phyloP scores from a whole-genome alignment of 805 yeast genomes.

The Ogataea populi-albae region DNA sequence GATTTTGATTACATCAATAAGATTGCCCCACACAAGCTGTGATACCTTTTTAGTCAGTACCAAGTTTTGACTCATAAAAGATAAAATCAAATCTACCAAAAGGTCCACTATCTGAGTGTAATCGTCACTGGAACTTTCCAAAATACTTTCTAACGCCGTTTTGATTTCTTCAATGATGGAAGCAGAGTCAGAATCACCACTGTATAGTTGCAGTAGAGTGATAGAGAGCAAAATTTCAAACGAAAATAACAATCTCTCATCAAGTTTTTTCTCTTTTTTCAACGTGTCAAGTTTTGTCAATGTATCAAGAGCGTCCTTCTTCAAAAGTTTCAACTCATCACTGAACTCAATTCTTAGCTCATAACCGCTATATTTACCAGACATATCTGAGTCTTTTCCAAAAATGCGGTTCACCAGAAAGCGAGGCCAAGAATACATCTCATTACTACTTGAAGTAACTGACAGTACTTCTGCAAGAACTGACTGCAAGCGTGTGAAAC shows the following conservation, averaged over 20 bases:
- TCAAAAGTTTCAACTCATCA: slow-evolving; percentile 50
- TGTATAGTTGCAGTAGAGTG: slow-evolving; percentile 71
- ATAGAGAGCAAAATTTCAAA: slow-evolving; percentile 77
- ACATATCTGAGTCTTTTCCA: slow-evolving; percentile 11
- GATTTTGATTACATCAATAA: slow-evolving; percentile 43
- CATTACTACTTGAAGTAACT: slow-evolving; percentile 21
- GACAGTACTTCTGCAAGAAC: slow-evolving; percentile 44
- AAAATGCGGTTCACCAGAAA: slow-evolving; percentile 38
- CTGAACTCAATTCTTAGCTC: slow-evolving; percentile 44
- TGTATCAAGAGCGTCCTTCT: slow-evolving; percentile 45
- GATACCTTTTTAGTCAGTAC: slow-evolving; percentile 56
- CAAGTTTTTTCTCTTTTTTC: slow-evolving; percentile 28
- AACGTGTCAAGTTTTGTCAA: slow-evolving; percentile 43
- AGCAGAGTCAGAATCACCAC: slow-evolving; percentile 76
- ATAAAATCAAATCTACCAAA: slow-evolving; percentile 50
- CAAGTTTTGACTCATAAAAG: slow-evolving; percentile 56
- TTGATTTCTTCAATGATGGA: slow-evolving; percentile 70
- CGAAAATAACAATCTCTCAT: slow-evolving; percentile 36
- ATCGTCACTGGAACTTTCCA: slow-evolving; percentile 30
- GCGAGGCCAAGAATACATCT: slow-evolving; percentile 62
- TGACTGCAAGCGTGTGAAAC: slow-evolving; percentile 66
- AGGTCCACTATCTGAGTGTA: slow-evolving; percentile 35
- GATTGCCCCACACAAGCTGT: slow-evolving; percentile 45
- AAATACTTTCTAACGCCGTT: slow-evolving; percentile 50
- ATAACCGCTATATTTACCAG: slow-evolving; percentile 16